These are phyloP conservation scores for Dactylellina cionopaga DNA, from an alignment of 2,329 filamentous ascomycete genomes.

Conservation along the genomic window DNA sequence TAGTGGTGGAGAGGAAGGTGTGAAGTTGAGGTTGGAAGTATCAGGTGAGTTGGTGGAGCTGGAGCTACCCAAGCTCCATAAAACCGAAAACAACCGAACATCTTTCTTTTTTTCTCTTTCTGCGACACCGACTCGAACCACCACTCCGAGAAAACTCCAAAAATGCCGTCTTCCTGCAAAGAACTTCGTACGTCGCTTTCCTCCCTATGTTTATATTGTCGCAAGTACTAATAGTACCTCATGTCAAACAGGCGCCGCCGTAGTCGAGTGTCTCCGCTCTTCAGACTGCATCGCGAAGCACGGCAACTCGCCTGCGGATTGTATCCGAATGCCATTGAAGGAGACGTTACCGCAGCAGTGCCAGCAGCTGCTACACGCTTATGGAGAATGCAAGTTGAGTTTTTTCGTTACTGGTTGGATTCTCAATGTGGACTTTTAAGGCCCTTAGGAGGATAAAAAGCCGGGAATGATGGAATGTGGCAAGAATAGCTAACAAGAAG, in stretches of 20 bases:
- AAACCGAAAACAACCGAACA: too few relatives aligned
- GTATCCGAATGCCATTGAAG: constrained; percentile 81
- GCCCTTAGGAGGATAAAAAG: not conserved
- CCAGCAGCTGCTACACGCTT: constrained; percentile 90
- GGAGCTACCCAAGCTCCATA: too few relatives aligned
- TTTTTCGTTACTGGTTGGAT: not conserved
- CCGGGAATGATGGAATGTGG: not conserved
- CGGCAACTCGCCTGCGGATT: constrained; percentile 85
- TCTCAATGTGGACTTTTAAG: not conserved
- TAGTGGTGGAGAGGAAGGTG: not conserved
- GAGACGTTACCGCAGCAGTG: constrained; percentile 86
- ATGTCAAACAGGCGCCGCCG: constrained; percentile 75
- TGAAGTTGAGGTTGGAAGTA: not conserved
- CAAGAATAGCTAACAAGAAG: not conserved
- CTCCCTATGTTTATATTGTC: constrained; percentile 29
- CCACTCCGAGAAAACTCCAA: constrained; percentile 53
- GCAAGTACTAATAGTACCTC: constrained; percentile 5
- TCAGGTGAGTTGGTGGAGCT: not conserved
- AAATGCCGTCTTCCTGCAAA: constrained; percentile 95
- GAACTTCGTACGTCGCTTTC: constrained; percentile 79
- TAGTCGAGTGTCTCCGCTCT: constrained; percentile 93
- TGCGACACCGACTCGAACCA: too few relatives aligned
- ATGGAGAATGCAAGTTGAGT: constrained; percentile 82
- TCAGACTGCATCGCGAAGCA: constrained; percentile 96
- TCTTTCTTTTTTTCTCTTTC: too few relatives aligned